These are phyloP conservation scores for Xerophyta viscosa DNA, from an alignment of 106 monocot genomes.

Conservation along the genomic window DNA sequence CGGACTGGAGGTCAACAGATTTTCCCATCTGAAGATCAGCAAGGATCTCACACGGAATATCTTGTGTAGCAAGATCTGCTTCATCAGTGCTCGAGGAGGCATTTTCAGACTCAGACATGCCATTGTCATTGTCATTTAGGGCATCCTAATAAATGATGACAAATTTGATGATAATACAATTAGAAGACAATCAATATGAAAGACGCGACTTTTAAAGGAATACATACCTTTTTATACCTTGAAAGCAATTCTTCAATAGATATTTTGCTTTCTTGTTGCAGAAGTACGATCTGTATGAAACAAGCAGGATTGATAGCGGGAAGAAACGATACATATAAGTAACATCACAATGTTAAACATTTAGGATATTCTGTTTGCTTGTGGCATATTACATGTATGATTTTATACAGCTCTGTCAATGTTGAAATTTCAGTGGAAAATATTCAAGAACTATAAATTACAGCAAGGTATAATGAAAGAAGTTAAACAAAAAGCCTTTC, in stretches of 20 bases:
- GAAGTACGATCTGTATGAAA: conserved; percentile 71
- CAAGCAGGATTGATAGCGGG: too few species aligned
- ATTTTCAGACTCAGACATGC: conserved; percentile 26
- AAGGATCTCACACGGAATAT: conserved; percentile 4
- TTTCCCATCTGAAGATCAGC: too few species aligned
- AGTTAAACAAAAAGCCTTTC: neutral
- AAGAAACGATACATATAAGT: too few species aligned
- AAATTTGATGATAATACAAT: neutral
- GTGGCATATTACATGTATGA: too few species aligned
- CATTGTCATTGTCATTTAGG: conserved; percentile 29
- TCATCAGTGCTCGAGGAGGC: conserved; percentile 46
- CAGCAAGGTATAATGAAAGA: too few species aligned
- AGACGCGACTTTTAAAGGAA: neutral
- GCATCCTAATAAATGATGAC: conserved; percentile 41
- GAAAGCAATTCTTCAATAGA: conserved; percentile 81
- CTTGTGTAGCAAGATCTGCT: conserved; percentile 11
- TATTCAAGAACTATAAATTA: too few species aligned
- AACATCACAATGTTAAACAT: too few species aligned
- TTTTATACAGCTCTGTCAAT: too few species aligned
- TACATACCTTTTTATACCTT: conserved; percentile 84
- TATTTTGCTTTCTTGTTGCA: conserved; percentile 84
- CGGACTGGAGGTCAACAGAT: too few species aligned
- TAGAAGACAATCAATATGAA: conserved; percentile 1
- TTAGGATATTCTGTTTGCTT: too few species aligned
- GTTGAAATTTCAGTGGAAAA: too few species aligned